phyloP scores from a whole-genome alignment of 257 asterid genomes.

The Craterostigma plantagineum region DNA sequence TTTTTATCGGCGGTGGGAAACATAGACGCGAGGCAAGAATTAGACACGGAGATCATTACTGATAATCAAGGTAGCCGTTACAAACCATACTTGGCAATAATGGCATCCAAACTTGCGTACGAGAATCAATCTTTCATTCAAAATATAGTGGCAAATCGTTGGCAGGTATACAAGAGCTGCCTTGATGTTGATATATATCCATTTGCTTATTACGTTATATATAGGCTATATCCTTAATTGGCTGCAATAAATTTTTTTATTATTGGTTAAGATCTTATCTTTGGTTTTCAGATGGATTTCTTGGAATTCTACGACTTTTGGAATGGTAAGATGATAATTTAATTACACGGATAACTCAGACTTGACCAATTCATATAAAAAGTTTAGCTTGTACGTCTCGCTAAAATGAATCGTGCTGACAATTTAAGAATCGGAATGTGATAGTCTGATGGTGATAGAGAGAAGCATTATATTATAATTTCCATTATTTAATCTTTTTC shows the following conservation, averaged over 20 bases:
- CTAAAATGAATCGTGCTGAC: too few relatives aligned
- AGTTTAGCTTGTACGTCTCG: conserved; percentile 7
- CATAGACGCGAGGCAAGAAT: conserved; percentile 15
- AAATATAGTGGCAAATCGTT: conserved; percentile 14
- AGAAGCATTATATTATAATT: too few relatives aligned
- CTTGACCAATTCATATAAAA: too few relatives aligned
- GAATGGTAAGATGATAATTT: conserved; percentile 94
- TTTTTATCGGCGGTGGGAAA: conserved; percentile 15
- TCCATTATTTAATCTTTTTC: too few relatives aligned
- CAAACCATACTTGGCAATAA: conserved; percentile 20
- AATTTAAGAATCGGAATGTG: too few relatives aligned
- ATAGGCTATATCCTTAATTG: neutral
- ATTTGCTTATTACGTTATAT: too few relatives aligned
- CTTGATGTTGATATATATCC: too few relatives aligned
- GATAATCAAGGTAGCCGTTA: conserved; percentile 13
- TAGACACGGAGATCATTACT: conserved; percentile 12
- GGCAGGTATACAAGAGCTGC: conserved; percentile 29
- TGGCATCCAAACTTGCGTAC: conserved; percentile 42
- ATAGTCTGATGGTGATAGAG: too few relatives aligned
- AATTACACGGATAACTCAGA: too few relatives aligned
- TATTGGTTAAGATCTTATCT: conserved; percentile 12
- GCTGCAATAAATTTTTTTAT: conserved; percentile 7
- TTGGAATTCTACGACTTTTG: conserved; percentile 86
- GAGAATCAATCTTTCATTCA: conserved; percentile 19
- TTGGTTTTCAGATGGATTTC: conserved; percentile 73